Base-by-base conservation (phyloP, 208 protist genomes). In the Crithidia expoeki region DNA sequence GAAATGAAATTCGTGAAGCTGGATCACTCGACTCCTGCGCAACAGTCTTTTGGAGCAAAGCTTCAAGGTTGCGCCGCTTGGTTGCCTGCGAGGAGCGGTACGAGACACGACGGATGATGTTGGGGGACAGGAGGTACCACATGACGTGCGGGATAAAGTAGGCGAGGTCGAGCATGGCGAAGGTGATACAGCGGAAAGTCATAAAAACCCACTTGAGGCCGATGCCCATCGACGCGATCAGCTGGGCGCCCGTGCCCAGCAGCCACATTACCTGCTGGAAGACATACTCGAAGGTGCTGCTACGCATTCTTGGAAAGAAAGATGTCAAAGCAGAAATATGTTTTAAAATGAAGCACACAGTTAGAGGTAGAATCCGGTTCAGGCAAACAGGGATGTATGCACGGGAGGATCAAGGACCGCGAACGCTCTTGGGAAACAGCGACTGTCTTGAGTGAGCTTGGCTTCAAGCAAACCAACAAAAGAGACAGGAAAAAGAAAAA, bases 121-220 rank as follows among this genome's bases (percentile, higher is more conserved):
- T 88, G 1, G 90, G 90, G 28, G 85, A 87, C 10, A 85, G 21
- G 4, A 95, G 53, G 57, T 93, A 93, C 86, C 85, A 89, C 4
- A 86, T 52, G 21, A 90, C 50, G 50, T 87, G 36, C 19, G 87
- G 85, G n/a, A 93, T 53, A 57, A 95, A 92, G 71, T 85, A 92
- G 0, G 70, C 30, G 14, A 85, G 21, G 42, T 86, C 76, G n/a
- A 93, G 55, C 50, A 84, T 38, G 34, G 80, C 79, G 63, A 90
- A 95, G 30, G 70, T 57, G 23, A 93, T 44, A 40, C 83, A 83
- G 51, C 90, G 87, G 30, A 79, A 34, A 0, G 84, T 83, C 87
- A 93, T 93, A 62, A 81, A 59, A 23, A 95, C 62, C 90, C 90
- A 95, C 60, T 86, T 86, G 3, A 90, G 21, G 19, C 90, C 90